Evolutionary conservation across 306 rosid species (phyloP).

Genomic region (barrel medic (Medicago truncatula)): MtrunA17r5.0-ANR NC_053042.1:21939501-21940000

Average conservation of each 20-base stretch:
- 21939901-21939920: background rate
- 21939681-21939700: background rate
- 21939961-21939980: no score
- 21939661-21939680: constrained; percentile 7
- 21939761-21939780: constrained; percentile 20
- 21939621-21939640: background rate
- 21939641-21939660: background rate
- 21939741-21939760: background rate
- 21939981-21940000: no score
- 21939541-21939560: background rate
- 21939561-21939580: background rate
- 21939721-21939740: constrained; percentile 18
- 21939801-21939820: constrained; percentile 7
- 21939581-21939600: background rate
- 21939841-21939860: background rate
- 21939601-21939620: background rate
- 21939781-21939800: background rate
- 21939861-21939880: background rate
- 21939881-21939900: background rate
- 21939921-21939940: background rate
- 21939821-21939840: constrained; percentile 16
- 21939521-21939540: no score
- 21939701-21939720: background rate
- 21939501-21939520: no score
- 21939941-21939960: background rate